These are phyloP conservation scores for Pythium chondricola DNA, from an alignment of 352 stramenopile genomes.

Conservation along the genomic window DNA sequence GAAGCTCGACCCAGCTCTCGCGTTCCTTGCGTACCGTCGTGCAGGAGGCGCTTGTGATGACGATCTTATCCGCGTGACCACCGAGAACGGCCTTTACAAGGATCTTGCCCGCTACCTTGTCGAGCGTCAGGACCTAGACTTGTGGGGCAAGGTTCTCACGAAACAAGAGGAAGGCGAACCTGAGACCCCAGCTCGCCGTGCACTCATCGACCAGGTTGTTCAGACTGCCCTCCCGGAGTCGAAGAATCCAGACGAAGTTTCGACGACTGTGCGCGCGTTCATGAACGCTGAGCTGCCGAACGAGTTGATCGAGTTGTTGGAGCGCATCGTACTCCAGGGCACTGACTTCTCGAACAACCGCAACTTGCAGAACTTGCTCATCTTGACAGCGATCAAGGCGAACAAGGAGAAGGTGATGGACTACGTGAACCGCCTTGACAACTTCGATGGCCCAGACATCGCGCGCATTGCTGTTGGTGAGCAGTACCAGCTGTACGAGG, in stretches of 20 bases:
- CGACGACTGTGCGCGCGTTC: conserved; percentile 99
- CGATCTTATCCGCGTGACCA: conserved; percentile 98
- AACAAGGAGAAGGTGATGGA: conserved; percentile 98
- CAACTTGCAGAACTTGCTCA: conserved; percentile 99
- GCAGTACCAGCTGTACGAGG: conserved; percentile 98
- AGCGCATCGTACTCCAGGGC: conserved; percentile 99
- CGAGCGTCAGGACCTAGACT: conserved; percentile 97
- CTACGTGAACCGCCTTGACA: conserved; percentile 99
- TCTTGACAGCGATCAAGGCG: conserved; percentile 99
- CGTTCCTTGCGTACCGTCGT: conserved; percentile 99
- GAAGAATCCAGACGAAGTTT: conserved; percentile 98
- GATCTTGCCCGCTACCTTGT: conserved; percentile 99
- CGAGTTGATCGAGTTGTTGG: conserved; percentile 98
- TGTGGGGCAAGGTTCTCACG: conserved; percentile 96
- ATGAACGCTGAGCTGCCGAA: conserved; percentile 99
- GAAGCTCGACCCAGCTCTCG: conserved; percentile 98
- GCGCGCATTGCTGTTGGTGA: conserved; percentile 98
- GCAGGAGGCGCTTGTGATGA: conserved; percentile 98
- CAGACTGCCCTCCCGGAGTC: conserved; percentile 99
- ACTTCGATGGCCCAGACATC: conserved; percentile 99
- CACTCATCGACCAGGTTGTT: conserved; percentile 99
- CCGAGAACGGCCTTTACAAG: conserved; percentile 99
- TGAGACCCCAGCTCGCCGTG: conserved; percentile 89
- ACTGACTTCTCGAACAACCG: conserved; percentile 99
- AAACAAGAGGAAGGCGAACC: conserved; percentile 89